Evolutionary conservation across 2,329 filamentous ascomycete species (phyloP), one percentile per base, ranked within the genome.

Genomic region (Cladophialophora chaetospira): DNA sequence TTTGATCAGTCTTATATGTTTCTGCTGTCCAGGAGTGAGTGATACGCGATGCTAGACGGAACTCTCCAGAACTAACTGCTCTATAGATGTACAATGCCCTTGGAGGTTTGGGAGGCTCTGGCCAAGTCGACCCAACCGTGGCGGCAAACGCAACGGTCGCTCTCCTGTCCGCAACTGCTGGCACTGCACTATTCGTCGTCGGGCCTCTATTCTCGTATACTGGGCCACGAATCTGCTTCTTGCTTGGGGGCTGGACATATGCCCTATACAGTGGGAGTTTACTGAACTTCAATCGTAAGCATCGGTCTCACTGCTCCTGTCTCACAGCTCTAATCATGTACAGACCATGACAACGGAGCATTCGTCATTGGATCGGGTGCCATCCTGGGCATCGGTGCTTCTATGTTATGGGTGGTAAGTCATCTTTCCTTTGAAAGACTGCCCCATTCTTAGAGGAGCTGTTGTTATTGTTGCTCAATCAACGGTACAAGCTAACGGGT

Each of bases 51-150:
- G 19, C 17, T 9, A 8, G 29, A 9, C 11, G 13, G 19, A 42
- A 36, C 3, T 31, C 13, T 11, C 11, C 40, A 31, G 21, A 52
- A 21, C 23, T 35, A 21, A 44, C 42, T 4, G 10, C 15, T 26
- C 1, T 23, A n/a, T 46, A 84, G 66, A 85, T 87, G 82, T 86
- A 82, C 73, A 87, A 86, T 65, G 82, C 84, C 26, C 71, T 87
- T 19, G 70, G 72, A 55, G 83, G 84, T 59, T 74, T 87, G 43
- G 84, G 84, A 55, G 84, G 83, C 60, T 82, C 77, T 69, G 84
- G 82, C 25, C 79, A 79, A 66, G 67, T 78, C 49, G 74, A 83
- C 65, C 36, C 43, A 3, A 60, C 57, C 6, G 60, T 58, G 3
- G 49, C 57, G 1, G 54, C 53, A n/a, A 60, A 57, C 21, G 53